Evolutionary conservation across 176 grass and related monocot genomes (phyloP).

Genomic region (Tuctoria greenei): DNA sequence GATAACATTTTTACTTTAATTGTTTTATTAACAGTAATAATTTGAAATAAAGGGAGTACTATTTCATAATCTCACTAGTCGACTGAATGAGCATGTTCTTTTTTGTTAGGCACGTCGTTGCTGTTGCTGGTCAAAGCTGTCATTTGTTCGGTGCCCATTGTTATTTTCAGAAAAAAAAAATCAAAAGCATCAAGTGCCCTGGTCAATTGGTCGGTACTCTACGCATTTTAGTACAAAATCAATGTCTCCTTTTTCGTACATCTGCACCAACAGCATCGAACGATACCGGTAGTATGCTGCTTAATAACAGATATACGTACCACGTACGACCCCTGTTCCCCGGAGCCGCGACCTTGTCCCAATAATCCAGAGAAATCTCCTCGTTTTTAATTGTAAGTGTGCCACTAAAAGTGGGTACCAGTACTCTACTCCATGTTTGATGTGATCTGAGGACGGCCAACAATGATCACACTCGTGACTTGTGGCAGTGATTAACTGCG

Average conservation of each 20-base stretch:
- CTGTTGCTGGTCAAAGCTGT: neutral
- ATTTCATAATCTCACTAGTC: neutral
- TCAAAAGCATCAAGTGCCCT: neutral
- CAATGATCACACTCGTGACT: constrained; percentile 17
- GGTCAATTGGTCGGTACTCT: neutral
- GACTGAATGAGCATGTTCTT: neutral
- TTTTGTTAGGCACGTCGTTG: neutral
- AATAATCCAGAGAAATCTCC: neutral
- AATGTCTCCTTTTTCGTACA: neutral
- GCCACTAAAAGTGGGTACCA: neutral
- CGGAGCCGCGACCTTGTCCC: neutral
- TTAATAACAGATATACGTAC: too few relatives aligned
- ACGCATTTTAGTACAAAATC: neutral
- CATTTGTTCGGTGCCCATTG: neutral
- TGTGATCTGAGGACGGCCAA: constrained; percentile 10
- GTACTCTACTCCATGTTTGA: neutral
- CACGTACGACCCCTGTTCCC: constrained; percentile 27
- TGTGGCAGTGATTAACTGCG: neutral
- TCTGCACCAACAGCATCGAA: neutral
- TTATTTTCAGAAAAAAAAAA: neutral
- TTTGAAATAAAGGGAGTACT: too few relatives aligned
- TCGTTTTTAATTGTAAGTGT: neutral
- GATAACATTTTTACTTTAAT: too few relatives aligned
- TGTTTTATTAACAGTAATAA: too few relatives aligned
- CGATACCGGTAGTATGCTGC: neutral